Evolutionary conservation across 164 flowering plant species (phyloP).

Genomic region (Hamamelis virginiana): DNA sequence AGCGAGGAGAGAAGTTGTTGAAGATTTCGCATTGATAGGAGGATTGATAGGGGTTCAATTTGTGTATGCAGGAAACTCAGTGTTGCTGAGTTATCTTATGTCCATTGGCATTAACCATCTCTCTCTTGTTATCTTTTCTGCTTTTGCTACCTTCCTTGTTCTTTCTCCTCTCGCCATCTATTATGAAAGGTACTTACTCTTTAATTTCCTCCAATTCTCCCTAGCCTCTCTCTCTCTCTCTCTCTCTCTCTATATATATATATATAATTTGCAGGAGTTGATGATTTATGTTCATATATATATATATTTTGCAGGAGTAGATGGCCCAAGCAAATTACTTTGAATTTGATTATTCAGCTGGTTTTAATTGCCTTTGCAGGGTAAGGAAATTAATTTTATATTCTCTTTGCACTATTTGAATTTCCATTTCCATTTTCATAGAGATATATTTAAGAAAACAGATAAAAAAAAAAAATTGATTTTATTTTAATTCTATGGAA

Average conservation of each 20-base stretch:
- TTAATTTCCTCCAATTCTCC: not conserved
- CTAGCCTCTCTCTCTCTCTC: not conserved
- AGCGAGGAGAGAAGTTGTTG: constrained; percentile 23
- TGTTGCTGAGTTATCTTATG: constrained; percentile 48
- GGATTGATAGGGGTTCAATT: constrained; percentile 50
- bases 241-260: not conserved
- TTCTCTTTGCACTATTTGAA: not conserved
- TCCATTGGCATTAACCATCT: constrained; percentile 41
- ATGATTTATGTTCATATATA: not conserved
- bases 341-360: constrained; percentile 51
- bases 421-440: not conserved
- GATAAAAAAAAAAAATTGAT: not conserved
- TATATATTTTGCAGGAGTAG: constrained; percentile 53
- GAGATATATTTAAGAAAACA: not conserved
- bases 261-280: constrained; percentile 5
- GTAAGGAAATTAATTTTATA: constrained; percentile 29
- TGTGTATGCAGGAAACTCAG: constrained; percentile 47
- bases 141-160: constrained; percentile 50
- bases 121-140: constrained; percentile 45
- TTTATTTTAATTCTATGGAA: too few species aligned
- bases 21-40: constrained; percentile 34
- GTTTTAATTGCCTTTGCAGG: constrained; percentile 63
- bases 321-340: constrained; percentile 58
- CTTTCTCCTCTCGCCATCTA: constrained; percentile 44
- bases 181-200: constrained; percentile 60